These are phyloP conservation scores for Aspergillus pseudoterreus DNA, from an alignment of 2,329 filamentous ascomycete genomes.

Conservation along the genomic window DNA sequence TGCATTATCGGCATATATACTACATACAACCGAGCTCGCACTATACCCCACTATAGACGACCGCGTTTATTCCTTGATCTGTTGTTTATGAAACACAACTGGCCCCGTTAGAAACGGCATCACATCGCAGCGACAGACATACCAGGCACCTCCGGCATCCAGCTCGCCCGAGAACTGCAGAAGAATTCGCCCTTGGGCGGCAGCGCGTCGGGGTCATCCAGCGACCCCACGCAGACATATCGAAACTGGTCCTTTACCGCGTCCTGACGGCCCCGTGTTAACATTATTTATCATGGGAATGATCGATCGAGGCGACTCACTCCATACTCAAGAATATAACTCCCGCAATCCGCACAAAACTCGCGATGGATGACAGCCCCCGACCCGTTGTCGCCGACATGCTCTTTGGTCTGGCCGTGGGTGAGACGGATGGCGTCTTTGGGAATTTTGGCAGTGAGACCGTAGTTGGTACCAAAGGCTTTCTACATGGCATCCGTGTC, in stretches of 20 bases:
- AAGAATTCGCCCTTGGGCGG: conserved; percentile 56
- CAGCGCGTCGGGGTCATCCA: conserved; percentile 48
- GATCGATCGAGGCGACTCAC: conserved; percentile 26
- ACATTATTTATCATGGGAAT: no score
- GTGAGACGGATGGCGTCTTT: conserved; percentile 42
- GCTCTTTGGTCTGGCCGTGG: conserved; percentile 39
- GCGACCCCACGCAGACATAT: conserved; percentile 48
- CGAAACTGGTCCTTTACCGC: conserved; percentile 32
- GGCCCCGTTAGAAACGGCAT: conserved; percentile 2
- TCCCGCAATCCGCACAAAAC: conserved; percentile 52
- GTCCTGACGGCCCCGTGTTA: conserved; percentile 15
- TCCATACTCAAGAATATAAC: conserved; percentile 51
- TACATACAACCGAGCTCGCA: neutral
- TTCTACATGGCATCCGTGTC: conserved; percentile 31
- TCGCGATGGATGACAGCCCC: conserved; percentile 47
- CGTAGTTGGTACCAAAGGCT: conserved; percentile 51
- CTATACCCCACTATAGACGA: conserved; percentile 12
- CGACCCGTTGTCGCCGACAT: conserved; percentile 50
- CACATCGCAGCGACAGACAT: conserved; percentile 16
- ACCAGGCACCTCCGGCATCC: conserved; percentile 52
- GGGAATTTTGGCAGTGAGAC: conserved; percentile 51
- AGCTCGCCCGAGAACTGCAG: conserved; percentile 44
- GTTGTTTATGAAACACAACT: conserved; percentile 47
- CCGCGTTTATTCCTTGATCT: conserved; percentile 39
- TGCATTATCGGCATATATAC: conserved; percentile 22